Percentiles rank a stretch among this genome's conserved stretches.
phyloP scores from a whole-genome alignment of 73 alveolate genomes.

The Paramecium sonneborni region DNA sequence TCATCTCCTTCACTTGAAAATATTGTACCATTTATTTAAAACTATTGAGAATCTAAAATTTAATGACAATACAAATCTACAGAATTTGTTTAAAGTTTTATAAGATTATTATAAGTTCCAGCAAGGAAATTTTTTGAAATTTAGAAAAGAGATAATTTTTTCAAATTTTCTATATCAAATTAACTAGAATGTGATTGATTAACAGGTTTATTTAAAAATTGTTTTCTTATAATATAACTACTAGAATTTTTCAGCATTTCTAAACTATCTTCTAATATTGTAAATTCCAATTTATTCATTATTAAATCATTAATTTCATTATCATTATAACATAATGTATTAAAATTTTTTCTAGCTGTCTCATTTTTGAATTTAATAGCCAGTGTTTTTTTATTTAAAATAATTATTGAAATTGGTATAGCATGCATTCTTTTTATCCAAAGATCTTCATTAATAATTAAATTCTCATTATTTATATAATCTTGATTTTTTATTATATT shows the following conservation, averaged over 20 bases:
- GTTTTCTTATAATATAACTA: not conserved
- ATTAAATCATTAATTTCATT: not conserved
- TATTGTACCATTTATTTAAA: not conserved
- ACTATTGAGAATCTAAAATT: not conserved
- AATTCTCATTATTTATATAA: not conserved
- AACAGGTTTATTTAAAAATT: not conserved
- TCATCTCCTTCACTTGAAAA: not conserved
- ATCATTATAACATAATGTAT: not conserved
- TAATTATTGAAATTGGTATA: not conserved
- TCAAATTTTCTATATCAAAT: not conserved
- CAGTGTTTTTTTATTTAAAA: not conserved
- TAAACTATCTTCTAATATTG: not conserved
- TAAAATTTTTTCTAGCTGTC: not conserved
- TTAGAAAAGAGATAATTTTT: not conserved
- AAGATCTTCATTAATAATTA: not conserved
- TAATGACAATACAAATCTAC: not conserved
- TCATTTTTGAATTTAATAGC: not conserved
- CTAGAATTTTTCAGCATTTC: not conserved
- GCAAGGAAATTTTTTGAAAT: not conserved
- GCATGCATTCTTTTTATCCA: not conserved
- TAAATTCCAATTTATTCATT: constrained; percentile 1
- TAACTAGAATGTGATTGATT: not conserved
- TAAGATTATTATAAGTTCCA: not conserved
- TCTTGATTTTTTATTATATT: not conserved
- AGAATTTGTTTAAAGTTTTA: not conserved